A percentile compares a stretch with the other conserved stretches of the same genome.
Conservation (phyloP, 306 rosid genomes). For the cucumber (Cucumis sativus) region Cucumber_9930_V3 NC_026655.2:1192001-1192500, state of each 20-base stretch:
- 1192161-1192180: background rate
- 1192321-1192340: conserved; percentile 36
- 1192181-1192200: background rate
- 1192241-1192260: background rate
- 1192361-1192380: conserved; percentile 74
- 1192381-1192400: conserved; percentile 79
- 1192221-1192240: background rate
- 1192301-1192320: conserved; percentile 23
- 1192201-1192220: background rate
- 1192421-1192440: conserved; percentile 3
- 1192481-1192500: conserved; percentile 9
- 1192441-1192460: background rate
- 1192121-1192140: background rate
- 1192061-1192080: background rate
- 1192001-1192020: conserved; percentile 90
- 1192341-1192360: conserved; percentile 71
- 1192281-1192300: background rate
- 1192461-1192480: background rate
- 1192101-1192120: background rate
- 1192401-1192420: conserved; percentile 93
- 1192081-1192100: background rate
- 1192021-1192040: conserved; percentile 41
- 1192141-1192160: background rate
- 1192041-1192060: conserved; percentile 1
- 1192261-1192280: background rate